Conservation (phyloP, 2,329 filamentous ascomycete genomes). For the Boeremia lycopersici region DNA sequence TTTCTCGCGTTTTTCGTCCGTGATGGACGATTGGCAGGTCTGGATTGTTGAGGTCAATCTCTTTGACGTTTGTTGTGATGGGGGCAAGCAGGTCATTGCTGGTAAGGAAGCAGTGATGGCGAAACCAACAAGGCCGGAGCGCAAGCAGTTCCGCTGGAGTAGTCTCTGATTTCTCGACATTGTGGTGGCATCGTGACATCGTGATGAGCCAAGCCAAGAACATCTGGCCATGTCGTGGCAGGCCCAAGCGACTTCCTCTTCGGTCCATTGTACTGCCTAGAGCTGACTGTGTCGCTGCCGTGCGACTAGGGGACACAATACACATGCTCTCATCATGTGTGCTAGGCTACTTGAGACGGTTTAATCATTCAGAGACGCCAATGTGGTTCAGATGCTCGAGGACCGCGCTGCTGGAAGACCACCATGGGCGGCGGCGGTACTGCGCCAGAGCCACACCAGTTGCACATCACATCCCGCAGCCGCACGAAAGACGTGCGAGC, state of each 20-base stretch:
- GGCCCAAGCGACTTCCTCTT: background rate
- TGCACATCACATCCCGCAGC: background rate
- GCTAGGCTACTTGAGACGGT: background rate
- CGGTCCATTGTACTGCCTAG: background rate
- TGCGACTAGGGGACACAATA: background rate
- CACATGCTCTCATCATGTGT: background rate
- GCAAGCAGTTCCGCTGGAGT: background rate
- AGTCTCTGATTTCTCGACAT: background rate
- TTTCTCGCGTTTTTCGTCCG: background rate
- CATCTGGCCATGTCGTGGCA: background rate
- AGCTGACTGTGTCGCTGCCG: background rate
- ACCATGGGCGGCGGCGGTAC: constrained; percentile 5
- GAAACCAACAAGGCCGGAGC: background rate
- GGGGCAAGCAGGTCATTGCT: background rate
- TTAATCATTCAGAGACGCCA: background rate
- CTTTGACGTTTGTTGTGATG: background rate
- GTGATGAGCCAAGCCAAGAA: background rate
- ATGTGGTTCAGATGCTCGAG: background rate
- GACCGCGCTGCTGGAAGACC: constrained; percentile 2
- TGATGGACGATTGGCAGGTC: background rate
- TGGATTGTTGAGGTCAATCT: background rate
- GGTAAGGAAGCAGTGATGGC: background rate
- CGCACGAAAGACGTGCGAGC: background rate
- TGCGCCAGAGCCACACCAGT: constrained; percentile 13
- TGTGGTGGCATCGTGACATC: background rate